Percentiles rank a stretch among this genome's conserved stretches.
phyloP scores from a whole-genome alignment of 176 grass and related monocot species.

The Zoysia pacifica region DNA sequence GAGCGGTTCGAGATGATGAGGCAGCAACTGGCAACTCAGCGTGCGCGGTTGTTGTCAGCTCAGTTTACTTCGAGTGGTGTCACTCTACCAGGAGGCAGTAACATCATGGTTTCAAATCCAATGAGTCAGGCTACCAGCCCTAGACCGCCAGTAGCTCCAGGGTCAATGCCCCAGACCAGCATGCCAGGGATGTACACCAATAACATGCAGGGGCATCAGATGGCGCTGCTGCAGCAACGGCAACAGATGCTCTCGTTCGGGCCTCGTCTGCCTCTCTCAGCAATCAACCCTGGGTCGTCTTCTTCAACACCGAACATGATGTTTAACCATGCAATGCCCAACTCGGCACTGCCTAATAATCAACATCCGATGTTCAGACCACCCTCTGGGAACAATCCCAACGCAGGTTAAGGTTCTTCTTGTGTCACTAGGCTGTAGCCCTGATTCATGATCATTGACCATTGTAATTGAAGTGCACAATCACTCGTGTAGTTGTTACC shows the following conservation, averaged over 20 bases:
- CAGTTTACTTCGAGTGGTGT: slow-evolving; percentile 40
- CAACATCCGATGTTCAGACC: slow-evolving; percentile 68
- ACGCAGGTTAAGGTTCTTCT: slow-evolving; percentile 46
- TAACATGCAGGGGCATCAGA: slow-evolving; percentile 78
- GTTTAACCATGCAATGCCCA: slow-evolving; percentile 65
- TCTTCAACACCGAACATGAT: slow-evolving; percentile 49
- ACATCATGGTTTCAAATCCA: slow-evolving; percentile 38
- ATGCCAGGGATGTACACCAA: slow-evolving; percentile 38
- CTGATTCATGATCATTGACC: slow-evolving; percentile 30
- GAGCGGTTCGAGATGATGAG: slow-evolving; percentile 68
- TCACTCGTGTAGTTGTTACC: slow-evolving; percentile 29
- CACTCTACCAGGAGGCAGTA: slow-evolving; percentile 28
- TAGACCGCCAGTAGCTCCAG: slow-evolving; percentile 33
- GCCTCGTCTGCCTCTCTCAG: slow-evolving; percentile 71
- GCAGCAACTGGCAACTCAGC: slow-evolving; percentile 62
- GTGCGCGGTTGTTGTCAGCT: slow-evolving; percentile 57
- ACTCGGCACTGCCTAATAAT: slow-evolving; percentile 50
- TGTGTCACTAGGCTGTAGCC: slow-evolving; percentile 27
- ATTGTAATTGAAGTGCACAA: slow-evolving; percentile 55
- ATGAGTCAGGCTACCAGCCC: slow-evolving; percentile 50
- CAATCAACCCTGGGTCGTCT: slow-evolving; percentile 62
- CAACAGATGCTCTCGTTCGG: slow-evolving; percentile 76
- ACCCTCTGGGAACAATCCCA: slow-evolving; percentile 65
- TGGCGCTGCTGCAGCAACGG: slow-evolving; percentile 59
- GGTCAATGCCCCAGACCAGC: slow-evolving; percentile 41